These are phyloP conservation scores for Hamiltosporidium tvaerminnensis DNA, from an alignment of 371 early-diverging fungal genomes.

Conservation along the genomic window DNA sequence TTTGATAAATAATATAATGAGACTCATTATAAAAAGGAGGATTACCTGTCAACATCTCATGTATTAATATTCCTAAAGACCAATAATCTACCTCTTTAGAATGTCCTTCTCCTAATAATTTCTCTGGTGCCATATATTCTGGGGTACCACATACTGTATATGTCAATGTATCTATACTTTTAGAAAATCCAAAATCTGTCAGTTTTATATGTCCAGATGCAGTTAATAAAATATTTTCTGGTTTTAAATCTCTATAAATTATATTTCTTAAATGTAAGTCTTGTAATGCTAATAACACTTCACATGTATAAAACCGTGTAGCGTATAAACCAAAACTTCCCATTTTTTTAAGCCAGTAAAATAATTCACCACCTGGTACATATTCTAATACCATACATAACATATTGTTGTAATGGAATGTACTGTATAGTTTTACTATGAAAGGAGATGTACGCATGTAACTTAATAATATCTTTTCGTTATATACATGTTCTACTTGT, in stretches of 20 bases:
- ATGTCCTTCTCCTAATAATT: slow-evolving; percentile 55
- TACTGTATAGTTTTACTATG: slow-evolving; percentile 44
- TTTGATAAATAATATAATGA: slow-evolving; percentile 9
- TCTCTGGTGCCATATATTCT: slow-evolving; percentile 59
- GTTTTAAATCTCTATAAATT: slow-evolving; percentile 67
- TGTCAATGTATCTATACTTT: slow-evolving; percentile 31
- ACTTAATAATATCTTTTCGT: slow-evolving; percentile 40
- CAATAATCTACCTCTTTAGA: slow-evolving; percentile 58
- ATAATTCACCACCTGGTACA: slow-evolving; percentile 52
- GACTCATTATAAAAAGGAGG: slow-evolving; percentile 41
- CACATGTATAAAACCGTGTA: slow-evolving; percentile 70
- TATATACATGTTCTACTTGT: slow-evolving; percentile 43
- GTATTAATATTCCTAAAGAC: slow-evolving; percentile 51
- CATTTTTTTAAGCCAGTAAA: slow-evolving; percentile 46
- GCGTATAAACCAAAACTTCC: slow-evolving; percentile 33
- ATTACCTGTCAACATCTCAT: slow-evolving; percentile 35
- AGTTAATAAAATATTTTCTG: slow-evolving; percentile 48
- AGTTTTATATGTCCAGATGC: slow-evolving; percentile 50
- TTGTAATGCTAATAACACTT: slow-evolving; percentile 77
- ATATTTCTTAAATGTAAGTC: slow-evolving; percentile 81
- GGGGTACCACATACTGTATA: slow-evolving; percentile 63
- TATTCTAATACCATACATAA: slow-evolving; percentile 50
- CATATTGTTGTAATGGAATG: slow-evolving; percentile 28
- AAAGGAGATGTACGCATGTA: slow-evolving; percentile 30
- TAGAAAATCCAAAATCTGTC: slow-evolving; percentile 52